A percentile compares a stretch with the other conserved stretches of the same genome.
These are phyloP conservation scores for Rhodomyrtus psidioides DNA, from an alignment of 441 rosid species.

Conservation along the genomic window DNA sequence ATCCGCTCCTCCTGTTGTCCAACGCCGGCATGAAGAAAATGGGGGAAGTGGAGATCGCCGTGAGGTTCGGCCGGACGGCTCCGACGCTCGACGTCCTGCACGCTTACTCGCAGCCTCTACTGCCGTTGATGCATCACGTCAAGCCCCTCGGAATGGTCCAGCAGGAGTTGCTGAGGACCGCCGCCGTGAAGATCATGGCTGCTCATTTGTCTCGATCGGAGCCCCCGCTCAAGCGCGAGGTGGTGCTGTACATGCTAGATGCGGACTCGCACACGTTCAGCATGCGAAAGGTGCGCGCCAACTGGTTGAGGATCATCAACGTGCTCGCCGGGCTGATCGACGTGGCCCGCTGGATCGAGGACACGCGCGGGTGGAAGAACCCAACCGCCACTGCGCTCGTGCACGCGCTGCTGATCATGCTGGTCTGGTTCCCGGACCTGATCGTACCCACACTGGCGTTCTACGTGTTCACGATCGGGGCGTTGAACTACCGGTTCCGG, in stretches of 20 bases:
- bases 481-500: slow-evolving; percentile 47
- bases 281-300: slow-evolving; percentile 53
- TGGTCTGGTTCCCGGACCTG: slow-evolving; percentile 59
- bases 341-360: slow-evolving; percentile 46
- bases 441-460: slow-evolving; percentile 44
- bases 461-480: slow-evolving; percentile 47
- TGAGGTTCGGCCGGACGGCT: slow-evolving; percentile 42
- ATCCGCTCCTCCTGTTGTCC: slow-evolving; percentile 37
- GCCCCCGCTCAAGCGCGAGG: slow-evolving; percentile 42
- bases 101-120: slow-evolving; percentile 46
- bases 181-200: slow-evolving; percentile 32
- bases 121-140: slow-evolving; percentile 53
- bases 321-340: slow-evolving; percentile 33
- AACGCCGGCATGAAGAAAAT: slow-evolving; percentile 37
- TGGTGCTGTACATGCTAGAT: slow-evolving; percentile 53
- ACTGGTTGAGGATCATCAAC: slow-evolving; percentile 49
- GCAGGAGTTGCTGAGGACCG: slow-evolving; percentile 34
- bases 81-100: slow-evolving; percentile 47
- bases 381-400: slow-evolving; percentile 46
- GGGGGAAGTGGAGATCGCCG: slow-evolving; percentile 56
- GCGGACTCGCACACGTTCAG: slow-evolving; percentile 43
- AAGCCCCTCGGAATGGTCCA: slow-evolving; percentile 43
- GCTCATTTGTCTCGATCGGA: slow-evolving; percentile 47
- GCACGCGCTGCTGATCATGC: slow-evolving; percentile 42
- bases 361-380: slow-evolving; percentile 54